Percentiles rank a stretch among this genome's conserved stretches.
phyloP scores from a whole-genome alignment of 148 eudicot species.

The Oxyria digyna region DNA sequence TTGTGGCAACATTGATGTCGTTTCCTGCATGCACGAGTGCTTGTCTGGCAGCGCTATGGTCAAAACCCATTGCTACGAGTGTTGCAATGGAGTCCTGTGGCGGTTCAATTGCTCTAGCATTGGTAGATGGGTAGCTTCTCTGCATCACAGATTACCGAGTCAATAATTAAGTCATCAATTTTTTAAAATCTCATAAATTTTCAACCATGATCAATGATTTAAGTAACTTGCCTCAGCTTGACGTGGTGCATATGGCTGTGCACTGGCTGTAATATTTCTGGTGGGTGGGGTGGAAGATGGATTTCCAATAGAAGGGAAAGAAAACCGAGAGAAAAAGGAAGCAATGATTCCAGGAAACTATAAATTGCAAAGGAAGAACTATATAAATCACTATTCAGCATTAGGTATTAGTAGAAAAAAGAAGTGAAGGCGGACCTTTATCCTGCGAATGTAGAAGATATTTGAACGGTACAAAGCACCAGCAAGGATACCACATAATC shows the following conservation, averaged over 20 bases:
- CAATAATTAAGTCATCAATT: background rate
- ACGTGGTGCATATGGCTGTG: conserved; percentile 42
- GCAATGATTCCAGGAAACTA: conserved; percentile 78
- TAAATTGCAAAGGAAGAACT: conserved; percentile 10
- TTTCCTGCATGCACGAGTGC: conserved; percentile 81
- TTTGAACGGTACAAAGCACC: conserved; percentile 76
- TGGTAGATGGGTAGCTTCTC: conserved; percentile 45
- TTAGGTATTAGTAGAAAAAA: background rate
- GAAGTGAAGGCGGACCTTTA: conserved; percentile 42
- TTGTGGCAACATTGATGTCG: conserved; percentile 77
- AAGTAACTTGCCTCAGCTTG: conserved; percentile 63
- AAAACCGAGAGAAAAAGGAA: conserved; percentile 62
- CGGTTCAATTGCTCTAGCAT: conserved; percentile 41
- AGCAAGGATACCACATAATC: conserved; percentile 82
- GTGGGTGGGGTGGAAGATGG: conserved; percentile 38
- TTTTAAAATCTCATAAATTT: no score
- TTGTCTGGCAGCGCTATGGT: conserved; percentile 61
- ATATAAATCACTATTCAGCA: background rate
- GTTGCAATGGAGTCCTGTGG: conserved; percentile 63
- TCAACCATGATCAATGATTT: background rate
- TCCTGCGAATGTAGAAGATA: conserved; percentile 52
- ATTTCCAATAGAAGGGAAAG: conserved; percentile 56
- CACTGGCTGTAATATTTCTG: conserved; percentile 41
- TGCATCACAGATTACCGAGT: conserved; percentile 14
- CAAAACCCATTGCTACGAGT: conserved; percentile 94